Evolutionary conservation across 2,329 filamentous ascomycete genomes (phyloP).

Genomic region (Fusarium agapanthi): DNA sequence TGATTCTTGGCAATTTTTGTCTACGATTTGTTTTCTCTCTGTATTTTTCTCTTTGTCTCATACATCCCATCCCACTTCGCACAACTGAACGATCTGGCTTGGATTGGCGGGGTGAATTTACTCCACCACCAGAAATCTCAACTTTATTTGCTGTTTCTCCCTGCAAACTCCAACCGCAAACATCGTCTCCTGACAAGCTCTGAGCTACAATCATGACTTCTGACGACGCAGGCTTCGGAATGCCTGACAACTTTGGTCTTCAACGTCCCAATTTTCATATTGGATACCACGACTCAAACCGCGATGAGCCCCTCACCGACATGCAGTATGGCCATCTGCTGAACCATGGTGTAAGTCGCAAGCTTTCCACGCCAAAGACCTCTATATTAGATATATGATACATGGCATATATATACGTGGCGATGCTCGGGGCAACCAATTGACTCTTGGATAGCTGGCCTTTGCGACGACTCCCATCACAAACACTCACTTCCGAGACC

Average conservation of each 20-base stretch:
- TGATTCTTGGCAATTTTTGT: background rate
- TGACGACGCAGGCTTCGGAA: slow-evolving; percentile 30
- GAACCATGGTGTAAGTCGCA: slow-evolving; percentile 70
- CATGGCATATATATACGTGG: background rate
- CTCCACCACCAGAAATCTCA: slow-evolving; percentile 43
- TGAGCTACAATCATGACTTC: slow-evolving; percentile 36
- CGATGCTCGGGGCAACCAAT: slow-evolving; percentile 6
- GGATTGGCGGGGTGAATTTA: slow-evolving; percentile 42
- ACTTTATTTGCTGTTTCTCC: slow-evolving; percentile 10
- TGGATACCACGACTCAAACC: slow-evolving; percentile 76
- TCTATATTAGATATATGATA: background rate
- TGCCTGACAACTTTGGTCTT: slow-evolving; percentile 41
- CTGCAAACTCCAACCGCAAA: slow-evolving; percentile 3
- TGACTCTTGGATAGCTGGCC: slow-evolving; percentile 67
- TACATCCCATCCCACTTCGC: slow-evolving; percentile 20
- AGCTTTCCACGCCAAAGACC: slow-evolving; percentile 1
- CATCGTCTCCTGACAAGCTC: background rate
- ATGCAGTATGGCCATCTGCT: slow-evolving; percentile 73
- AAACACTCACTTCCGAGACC: slow-evolving; percentile 74
- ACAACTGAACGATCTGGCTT: slow-evolving; percentile 4
- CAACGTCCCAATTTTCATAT: slow-evolving; percentile 67
- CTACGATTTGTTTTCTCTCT: background rate
- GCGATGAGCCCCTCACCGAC: slow-evolving; percentile 68
- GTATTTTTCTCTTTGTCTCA: background rate
- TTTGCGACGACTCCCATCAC: slow-evolving; percentile 83